These are phyloP conservation scores for Fusarium sororula DNA, from an alignment of 2,329 filamentous ascomycete species.

Conservation along the genomic window DNA sequence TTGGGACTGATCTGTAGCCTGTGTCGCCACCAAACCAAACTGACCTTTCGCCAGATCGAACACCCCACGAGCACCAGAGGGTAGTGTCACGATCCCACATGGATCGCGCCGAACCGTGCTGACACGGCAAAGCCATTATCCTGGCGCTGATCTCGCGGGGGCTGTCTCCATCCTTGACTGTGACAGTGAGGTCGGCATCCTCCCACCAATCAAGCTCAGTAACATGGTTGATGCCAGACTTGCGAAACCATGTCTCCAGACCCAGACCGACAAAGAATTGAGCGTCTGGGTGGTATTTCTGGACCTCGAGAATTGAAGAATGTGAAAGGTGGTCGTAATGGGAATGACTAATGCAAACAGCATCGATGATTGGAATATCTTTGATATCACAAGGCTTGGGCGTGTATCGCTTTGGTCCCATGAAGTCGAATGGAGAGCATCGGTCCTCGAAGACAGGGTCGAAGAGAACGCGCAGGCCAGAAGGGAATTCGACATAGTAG, in stretches of 20 bases:
- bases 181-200: constrained; percentile 75
- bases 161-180: constrained; percentile 42
- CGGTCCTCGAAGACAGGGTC: constrained; percentile 92
- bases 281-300: constrained; percentile 75
- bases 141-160: constrained; percentile 68
- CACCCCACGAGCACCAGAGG: constrained; percentile 88
- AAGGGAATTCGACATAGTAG: constrained; percentile 90
- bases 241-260: constrained; percentile 82
- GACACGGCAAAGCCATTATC: constrained; percentile 81
- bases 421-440: constrained; percentile 78
- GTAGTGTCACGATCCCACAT: constrained; percentile 77
- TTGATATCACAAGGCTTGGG: constrained; percentile 77
- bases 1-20: constrained; percentile 82
- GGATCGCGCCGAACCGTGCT: constrained; percentile 79
- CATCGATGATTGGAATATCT: constrained; percentile 80
- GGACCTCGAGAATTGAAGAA: constrained; percentile 75
- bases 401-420: constrained; percentile 82
- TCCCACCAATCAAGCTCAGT: constrained; percentile 98
- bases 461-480: constrained; percentile 87
- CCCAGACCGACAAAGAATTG: constrained; percentile 91
- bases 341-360: constrained; percentile 85
- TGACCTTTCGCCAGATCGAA: constrained; percentile 77
- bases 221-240: constrained; percentile 75
- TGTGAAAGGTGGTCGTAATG: constrained; percentile 94
- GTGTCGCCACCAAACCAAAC: constrained; percentile 93